Percentiles rank a stretch among this genome's conserved stretches.
Conservation (phyloP, 768 basidiomycete species). For the Kwoniella europaea region DNA sequence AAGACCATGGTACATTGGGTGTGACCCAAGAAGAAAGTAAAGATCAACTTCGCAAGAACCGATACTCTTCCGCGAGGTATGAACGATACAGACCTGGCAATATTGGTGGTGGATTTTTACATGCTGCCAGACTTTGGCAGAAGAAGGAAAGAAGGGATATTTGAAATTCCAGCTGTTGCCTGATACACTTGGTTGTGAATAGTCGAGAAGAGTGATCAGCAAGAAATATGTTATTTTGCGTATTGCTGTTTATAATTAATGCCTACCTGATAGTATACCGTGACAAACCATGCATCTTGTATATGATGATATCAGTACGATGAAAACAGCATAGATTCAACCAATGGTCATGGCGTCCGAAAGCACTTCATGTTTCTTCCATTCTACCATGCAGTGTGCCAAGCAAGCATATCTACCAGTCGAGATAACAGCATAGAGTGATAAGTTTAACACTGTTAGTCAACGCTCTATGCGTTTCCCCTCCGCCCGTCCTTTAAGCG, state of each 20-base stretch:
- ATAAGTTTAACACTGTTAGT: not conserved
- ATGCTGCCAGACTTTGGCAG: constrained; percentile 24
- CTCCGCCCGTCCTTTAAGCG: not conserved
- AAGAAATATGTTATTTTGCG: too few relatives aligned
- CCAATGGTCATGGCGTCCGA: not conserved
- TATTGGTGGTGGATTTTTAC: constrained; percentile 5
- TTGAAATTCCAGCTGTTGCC: not conserved
- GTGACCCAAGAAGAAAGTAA: not conserved
- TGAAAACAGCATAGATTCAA: not conserved
- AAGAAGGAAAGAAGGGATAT: not conserved
- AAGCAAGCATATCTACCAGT: not conserved
- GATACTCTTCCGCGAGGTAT: not conserved
- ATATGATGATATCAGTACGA: too few relatives aligned
- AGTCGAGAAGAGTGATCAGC: too few relatives aligned
- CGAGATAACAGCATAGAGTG: not conserved
- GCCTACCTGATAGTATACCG: too few relatives aligned
- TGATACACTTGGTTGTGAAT: not conserved
- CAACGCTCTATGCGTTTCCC: not conserved
- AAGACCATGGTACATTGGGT: not conserved
- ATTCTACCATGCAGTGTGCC: not conserved
- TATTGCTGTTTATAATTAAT: too few relatives aligned
- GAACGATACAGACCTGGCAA: constrained; percentile 2
- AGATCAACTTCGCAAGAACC: constrained; percentile 3
- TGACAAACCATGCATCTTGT: too few relatives aligned
- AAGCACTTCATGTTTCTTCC: not conserved